Evolutionary conservation across 371 early-diverging fungal species (phyloP), one percentile per base, ranked within the genome.

Genomic region (Amoeboaphelidium occidentale): DNA sequence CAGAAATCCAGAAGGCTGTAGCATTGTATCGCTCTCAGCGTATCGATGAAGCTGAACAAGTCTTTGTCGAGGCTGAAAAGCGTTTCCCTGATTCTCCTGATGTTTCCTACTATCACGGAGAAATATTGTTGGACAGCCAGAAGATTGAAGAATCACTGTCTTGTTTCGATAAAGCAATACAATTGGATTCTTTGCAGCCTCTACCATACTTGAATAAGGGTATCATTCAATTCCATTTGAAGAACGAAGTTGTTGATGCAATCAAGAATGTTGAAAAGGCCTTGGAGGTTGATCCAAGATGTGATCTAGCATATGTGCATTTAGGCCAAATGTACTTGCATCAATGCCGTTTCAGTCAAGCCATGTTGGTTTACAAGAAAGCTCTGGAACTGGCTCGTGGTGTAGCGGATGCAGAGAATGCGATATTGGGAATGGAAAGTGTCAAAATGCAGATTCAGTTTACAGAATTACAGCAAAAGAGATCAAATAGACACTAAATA

Each of bases 71-170:
- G 59, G 79, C 85, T 0, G 61, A 74, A 53, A 67, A 70, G 57
- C 71, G 74, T 51, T 93, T 92, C 70, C 72, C 78, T 43, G 58
- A 74, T 26, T 74, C 77, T 39, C 75, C 83, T 28, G 93, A 94
- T 59, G 79, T 90, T 23, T 85, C 73, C 71, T 91, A 92, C 70
- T 93, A 91, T 65, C 84, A 86, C 52, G 93, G 90, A 58, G 96
- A 94, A 65, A 70, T 94, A 21, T 62, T 89, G 43, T 66, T 84
- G 47, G 93, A 94, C 55, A 80, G 82, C 58, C 81, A 81, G 58
- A 69, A 71, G 42, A 68, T 76, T 41, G 70, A 72, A 10, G 79
- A 84, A 53, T 32, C 41, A 14, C n/a, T 54, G 42, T 44, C 41
- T 42, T 21, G 45, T 62, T 85, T 84, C 58, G 74, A 76, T 51